A percentile compares a stretch with the other conserved stretches of the same genome.
These are phyloP conservation scores for Capsicum baccatum DNA, from an alignment of 257 asterid species.

Conservation along the genomic window DNA sequence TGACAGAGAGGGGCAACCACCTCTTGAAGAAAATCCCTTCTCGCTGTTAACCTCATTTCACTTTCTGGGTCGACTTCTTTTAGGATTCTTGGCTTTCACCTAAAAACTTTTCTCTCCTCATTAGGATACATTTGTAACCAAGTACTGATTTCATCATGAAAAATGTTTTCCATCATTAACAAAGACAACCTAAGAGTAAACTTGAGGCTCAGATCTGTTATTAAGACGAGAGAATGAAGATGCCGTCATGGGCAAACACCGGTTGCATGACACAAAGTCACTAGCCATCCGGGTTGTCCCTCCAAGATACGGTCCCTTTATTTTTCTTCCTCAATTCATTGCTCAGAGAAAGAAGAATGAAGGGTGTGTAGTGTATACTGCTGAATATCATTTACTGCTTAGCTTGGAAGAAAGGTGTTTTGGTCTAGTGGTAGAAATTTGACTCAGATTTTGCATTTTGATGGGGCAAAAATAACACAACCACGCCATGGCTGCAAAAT, in stretches of 20 bases:
- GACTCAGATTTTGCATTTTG: neutral
- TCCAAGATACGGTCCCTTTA: neutral
- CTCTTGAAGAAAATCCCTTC: no score
- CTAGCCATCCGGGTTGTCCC: neutral
- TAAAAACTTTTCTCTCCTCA: neutral
- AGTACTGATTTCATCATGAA: neutral
- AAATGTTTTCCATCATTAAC: neutral
- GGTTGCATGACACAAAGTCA: neutral
- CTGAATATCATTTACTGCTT: constrained; percentile 1
- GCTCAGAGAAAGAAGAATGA: neutral
- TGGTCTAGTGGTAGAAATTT: neutral
- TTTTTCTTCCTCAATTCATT: neutral
- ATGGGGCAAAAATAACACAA: neutral
- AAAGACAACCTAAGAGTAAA: no score
- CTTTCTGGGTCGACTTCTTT: neutral
- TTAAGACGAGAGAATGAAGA: no score
- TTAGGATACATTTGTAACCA: neutral
- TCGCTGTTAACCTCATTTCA: no score
- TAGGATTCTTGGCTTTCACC: neutral
- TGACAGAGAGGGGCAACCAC: no score
- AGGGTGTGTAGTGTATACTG: neutral
- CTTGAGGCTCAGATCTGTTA: no score
- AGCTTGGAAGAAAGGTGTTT: neutral
- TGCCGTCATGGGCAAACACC: neutral
- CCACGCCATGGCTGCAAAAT: constrained; percentile 3